Base-by-base conservation (phyloP, 176 grass and related monocot species). In the Poa annua region DNA sequence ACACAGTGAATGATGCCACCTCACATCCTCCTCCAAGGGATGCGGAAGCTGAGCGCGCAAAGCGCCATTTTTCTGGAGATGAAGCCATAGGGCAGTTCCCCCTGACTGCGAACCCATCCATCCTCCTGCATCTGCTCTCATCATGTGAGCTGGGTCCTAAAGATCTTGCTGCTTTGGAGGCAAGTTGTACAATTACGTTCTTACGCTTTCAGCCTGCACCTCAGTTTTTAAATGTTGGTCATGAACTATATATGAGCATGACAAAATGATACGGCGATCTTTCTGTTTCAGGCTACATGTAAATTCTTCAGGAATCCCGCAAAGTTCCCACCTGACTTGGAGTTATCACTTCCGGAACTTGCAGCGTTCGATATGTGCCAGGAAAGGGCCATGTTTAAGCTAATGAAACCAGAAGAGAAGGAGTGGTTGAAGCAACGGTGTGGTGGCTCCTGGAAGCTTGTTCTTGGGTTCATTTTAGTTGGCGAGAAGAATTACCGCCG, bases 371-470 rank as follows among this genome's bases (percentile, higher is more conserved):
- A 91, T 51, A 83, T 82, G 82, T 94, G 92, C 63, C 79, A 79
- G 25, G 69, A 83, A 71, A 87, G 83, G 81, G 38, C 78, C 61
- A 82, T 89, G 19, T 87, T 89, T 68, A 89, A 71, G 39, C 11
- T 24, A 3, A 88, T 94, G 87, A 68, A 72, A 41, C 7, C 48
- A 0, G 81, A 94, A 7, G 87, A 87, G 36, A 85, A 66, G 53
- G 85, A 85, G 12, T 33, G 38, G 34, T 13, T 94, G 55, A 94
- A 91, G 74, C 68, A 80, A 25, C 21, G 41, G 13, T 91, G 92
- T 12, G 92, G 92, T 1, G 87, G 89, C 15, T 91, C 85, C 22
- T 94, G 92, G 92, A 94, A 94, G 87, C 77, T 88, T 45, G 92
- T 94, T 29, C 85, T 94, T 67, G 57, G 14, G 13, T 94, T 91